Conservation (phyloP, 2,329 filamentous ascomycete genomes). For the Stagonosporopsis rhizophila region DNA sequence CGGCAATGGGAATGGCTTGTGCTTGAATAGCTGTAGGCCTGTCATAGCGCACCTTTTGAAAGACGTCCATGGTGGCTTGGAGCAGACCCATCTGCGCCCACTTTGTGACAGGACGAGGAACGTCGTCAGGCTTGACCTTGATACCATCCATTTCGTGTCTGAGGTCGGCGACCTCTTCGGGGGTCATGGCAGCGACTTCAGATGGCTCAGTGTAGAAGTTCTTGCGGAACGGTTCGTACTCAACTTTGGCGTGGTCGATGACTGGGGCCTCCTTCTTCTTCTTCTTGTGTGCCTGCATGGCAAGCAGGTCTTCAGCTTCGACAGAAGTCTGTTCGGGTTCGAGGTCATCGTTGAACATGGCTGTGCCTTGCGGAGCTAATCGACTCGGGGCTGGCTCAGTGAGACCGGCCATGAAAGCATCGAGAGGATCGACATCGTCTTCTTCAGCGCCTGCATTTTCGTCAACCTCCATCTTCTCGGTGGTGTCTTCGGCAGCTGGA, state of each 20-base stretch:
- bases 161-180: slow-evolving; percentile 81
- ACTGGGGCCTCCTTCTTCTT: slow-evolving; percentile 97
- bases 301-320: slow-evolving; percentile 60
- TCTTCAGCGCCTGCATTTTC: slow-evolving; percentile 59
- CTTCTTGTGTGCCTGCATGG: slow-evolving; percentile 68
- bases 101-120: slow-evolving; percentile 92
- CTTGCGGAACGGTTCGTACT: slow-evolving; percentile 86
- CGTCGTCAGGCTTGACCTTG: slow-evolving; percentile 77
- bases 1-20: slow-evolving; percentile 92
- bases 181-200: slow-evolving; percentile 81
- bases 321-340: slow-evolving; percentile 71
- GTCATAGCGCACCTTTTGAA: slow-evolving; percentile 81
- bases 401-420: slow-evolving; percentile 92
- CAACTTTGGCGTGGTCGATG: slow-evolving; percentile 84
- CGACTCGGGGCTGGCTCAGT: slow-evolving; percentile 46
- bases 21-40: slow-evolving; percentile 93
- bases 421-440: slow-evolving; percentile 84
- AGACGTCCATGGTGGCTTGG: slow-evolving; percentile 83
- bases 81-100: slow-evolving; percentile 96
- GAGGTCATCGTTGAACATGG: slow-evolving; percentile 86
- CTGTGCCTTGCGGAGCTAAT: slow-evolving; percentile 73
- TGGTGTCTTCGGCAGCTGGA: slow-evolving; percentile 28
- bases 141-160: slow-evolving; percentile 92
- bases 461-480: slow-evolving; percentile 66
- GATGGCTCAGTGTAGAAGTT: slow-evolving; percentile 93